phyloP scores from a whole-genome alignment of 129 eudicot genomes.

The Helichrysum umbraculigerum region DNA sequence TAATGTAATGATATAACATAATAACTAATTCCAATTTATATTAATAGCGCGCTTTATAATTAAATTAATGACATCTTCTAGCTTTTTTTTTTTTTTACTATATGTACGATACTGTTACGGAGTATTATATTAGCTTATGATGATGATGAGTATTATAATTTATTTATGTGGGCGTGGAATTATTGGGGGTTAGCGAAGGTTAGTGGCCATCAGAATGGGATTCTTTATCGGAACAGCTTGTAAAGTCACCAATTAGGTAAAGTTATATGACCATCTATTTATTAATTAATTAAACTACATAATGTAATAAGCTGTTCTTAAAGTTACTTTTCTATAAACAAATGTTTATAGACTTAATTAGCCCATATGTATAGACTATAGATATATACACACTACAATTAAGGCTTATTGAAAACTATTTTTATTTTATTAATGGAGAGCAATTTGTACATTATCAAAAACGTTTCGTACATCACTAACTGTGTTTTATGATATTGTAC shows the following conservation, averaged over 20 bases:
- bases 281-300: slow-evolving; percentile 14
- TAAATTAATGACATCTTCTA: slow-evolving; percentile 5
- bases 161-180: slow-evolving; percentile 28
- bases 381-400: too few species aligned
- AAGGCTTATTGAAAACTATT: too few species aligned
- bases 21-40: neutral
- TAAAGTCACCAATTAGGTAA: slow-evolving; percentile 44
- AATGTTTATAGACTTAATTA: neutral
- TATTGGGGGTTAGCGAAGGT: slow-evolving; percentile 39
- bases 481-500: too few species aligned
- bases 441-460: too few species aligned
- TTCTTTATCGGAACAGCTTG: slow-evolving; percentile 37
- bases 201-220: slow-evolving; percentile 42
- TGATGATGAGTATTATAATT: neutral
- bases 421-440: too few species aligned
- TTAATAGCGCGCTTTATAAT: neutral
- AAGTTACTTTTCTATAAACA: slow-evolving; percentile 2
- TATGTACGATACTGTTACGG: neutral
- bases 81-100: too few species aligned
- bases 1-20: neutral
- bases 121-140: neutral
- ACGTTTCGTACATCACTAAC: too few species aligned
- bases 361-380: too few species aligned
- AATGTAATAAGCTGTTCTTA: slow-evolving; percentile 2
- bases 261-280: slow-evolving; percentile 29